A percentile compares a stretch with the other conserved stretches of the same genome.
Evolutionary conservation across 2,329 filamentous ascomycete genomes (phyloP).

Genomic region (Cladophialophora exuberans): DNA sequence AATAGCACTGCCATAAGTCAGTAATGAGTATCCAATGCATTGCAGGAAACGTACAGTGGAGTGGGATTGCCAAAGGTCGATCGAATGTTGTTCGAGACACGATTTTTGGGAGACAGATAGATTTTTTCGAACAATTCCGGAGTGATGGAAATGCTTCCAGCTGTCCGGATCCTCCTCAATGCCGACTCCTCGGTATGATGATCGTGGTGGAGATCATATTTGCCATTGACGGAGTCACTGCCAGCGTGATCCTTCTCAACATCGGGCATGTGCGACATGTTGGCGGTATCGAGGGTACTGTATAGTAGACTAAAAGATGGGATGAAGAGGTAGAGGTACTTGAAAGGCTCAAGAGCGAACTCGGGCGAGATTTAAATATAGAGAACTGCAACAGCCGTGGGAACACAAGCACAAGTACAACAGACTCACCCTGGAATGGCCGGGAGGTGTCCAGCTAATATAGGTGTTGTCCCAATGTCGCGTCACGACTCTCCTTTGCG

Average conservation of each 20-base stretch:
- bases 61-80: conserved; percentile 40
- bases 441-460: conserved; percentile 20
- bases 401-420: conserved; percentile 17
- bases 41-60: conserved; percentile 36
- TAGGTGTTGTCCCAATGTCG: conserved; percentile 16
- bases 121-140: conserved; percentile 42
- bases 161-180: conserved; percentile 51
- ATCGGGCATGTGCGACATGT: conserved; percentile 30
- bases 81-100: conserved; percentile 37
- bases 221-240: conserved; percentile 32
- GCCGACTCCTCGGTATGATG: conserved; percentile 38
- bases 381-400: conserved; percentile 1
- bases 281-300: conserved; percentile 1
- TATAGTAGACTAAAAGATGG: background rate
- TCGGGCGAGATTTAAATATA: conserved; percentile 6
- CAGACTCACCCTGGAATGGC: background rate
- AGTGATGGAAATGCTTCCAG: conserved; percentile 50
- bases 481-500: conserved; percentile 21
- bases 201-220: conserved; percentile 34
- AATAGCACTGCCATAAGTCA: conserved; percentile 25
- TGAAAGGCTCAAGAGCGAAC: background rate
- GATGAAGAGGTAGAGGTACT: conserved; percentile 1
- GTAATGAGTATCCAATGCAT: background rate
- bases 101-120: conserved; percentile 41
- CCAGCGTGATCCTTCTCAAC: conserved; percentile 35